Evolutionary conservation across 441 rosid genomes (phyloP).

Genomic region (Capsella rubella): DNA sequence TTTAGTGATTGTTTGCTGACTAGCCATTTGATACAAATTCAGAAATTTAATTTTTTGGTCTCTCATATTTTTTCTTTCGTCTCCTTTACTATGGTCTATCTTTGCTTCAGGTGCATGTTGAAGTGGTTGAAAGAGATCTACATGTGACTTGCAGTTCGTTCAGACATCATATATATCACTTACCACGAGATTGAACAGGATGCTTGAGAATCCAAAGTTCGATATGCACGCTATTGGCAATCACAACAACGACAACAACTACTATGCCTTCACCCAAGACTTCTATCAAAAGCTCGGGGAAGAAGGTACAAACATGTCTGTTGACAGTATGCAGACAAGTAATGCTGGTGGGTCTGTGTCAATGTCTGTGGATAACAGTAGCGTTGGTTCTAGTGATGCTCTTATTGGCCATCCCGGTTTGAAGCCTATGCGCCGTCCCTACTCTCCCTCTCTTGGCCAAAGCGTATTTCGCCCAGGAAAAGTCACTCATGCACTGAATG

Average conservation of each 20-base stretch:
- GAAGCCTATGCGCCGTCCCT: conserved; percentile 62
- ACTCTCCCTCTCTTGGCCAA: conserved; percentile 64
- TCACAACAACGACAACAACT: conserved; percentile 61
- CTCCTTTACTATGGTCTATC: neutral
- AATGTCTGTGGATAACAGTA: conserved; percentile 90
- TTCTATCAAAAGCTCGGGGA: conserved; percentile 78
- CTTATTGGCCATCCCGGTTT: conserved; percentile 86
- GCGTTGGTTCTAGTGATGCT: conserved; percentile 90
- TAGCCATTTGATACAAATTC: neutral
- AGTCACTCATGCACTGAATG: conserved; percentile 77
- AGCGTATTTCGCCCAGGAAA: conserved; percentile 79
- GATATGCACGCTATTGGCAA: conserved; percentile 56
- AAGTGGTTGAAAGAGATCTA: conserved; percentile 24
- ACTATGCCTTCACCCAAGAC: conserved; percentile 81
- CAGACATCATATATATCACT: conserved; percentile 44
- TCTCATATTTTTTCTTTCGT: conserved; percentile 16
- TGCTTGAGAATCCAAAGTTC: conserved; percentile 80
- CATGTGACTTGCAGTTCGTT: conserved; percentile 21
- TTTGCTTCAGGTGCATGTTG: conserved; percentile 37
- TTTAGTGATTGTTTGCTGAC: no score
- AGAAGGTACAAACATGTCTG: conserved; percentile 90
- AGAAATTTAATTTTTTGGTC: neutral
- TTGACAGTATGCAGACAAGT: conserved; percentile 86
- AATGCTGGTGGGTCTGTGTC: conserved; percentile 89
- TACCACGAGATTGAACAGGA: conserved; percentile 51